Percentiles rank a stretch among this genome's conserved stretches.
Conservation (phyloP, 2,329 filamentous ascomycete genomes). For the Aspergillus brunneoviolaceus region DNA sequence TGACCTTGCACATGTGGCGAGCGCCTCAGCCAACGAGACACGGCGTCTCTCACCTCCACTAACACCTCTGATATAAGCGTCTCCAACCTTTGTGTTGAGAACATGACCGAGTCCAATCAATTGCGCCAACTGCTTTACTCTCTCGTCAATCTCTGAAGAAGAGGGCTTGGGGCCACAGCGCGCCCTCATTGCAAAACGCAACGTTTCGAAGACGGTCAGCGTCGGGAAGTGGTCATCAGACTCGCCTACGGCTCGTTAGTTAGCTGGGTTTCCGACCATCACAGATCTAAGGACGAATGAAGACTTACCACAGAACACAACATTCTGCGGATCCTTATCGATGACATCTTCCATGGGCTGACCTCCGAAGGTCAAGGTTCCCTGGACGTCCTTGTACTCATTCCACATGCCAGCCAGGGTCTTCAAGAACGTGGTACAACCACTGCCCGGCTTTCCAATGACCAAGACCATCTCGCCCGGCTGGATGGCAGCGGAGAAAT, state of each 20-base stretch:
- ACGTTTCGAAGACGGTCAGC: slow-evolving; percentile 77
- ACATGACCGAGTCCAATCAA: slow-evolving; percentile 9
- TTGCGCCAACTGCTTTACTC: not conserved
- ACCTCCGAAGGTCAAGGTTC: slow-evolving; percentile 56
- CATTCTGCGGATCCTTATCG: too few relatives aligned
- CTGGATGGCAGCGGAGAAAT: not conserved
- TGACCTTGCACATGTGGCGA: slow-evolving; percentile 61
- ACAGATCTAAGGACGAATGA: not conserved
- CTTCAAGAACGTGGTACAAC: slow-evolving; percentile 68
- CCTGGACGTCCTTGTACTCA: slow-evolving; percentile 58
- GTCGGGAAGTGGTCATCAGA: slow-evolving; percentile 81
- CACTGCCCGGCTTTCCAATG: slow-evolving; percentile 70
- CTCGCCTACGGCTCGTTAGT: slow-evolving; percentile 58
- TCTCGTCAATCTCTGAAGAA: not conserved
- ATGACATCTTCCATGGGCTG: not conserved
- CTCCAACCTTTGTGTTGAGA: slow-evolving; percentile 79
- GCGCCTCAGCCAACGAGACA: slow-evolving; percentile 76
- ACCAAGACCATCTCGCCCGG: slow-evolving; percentile 71
- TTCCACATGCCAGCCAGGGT: slow-evolving; percentile 63
- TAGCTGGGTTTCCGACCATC: not conserved
- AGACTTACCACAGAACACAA: not conserved
- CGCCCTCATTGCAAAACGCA: slow-evolving; percentile 63
- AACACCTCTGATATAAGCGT: slow-evolving; percentile 74
- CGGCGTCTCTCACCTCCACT: slow-evolving; percentile 75
- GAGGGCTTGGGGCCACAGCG: slow-evolving; percentile 6